Evolutionary conservation across 768 basidiomycete species (phyloP).

Genomic region (Rhizopogon rudus): DNA sequence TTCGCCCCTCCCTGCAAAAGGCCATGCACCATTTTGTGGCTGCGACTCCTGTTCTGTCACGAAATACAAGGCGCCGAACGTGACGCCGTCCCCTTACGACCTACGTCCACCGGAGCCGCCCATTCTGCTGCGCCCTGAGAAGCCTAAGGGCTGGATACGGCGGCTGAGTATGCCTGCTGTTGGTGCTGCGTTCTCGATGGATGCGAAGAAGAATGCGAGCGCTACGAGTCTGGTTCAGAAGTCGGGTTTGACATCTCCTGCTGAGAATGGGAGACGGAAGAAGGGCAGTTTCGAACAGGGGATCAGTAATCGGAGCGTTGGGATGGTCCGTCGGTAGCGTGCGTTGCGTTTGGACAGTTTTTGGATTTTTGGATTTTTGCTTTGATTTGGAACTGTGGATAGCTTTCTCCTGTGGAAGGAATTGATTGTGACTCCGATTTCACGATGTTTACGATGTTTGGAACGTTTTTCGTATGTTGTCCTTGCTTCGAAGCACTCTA

Average conservation of each 20-base stretch:
- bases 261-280: slow-evolving; percentile 46
- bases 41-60: slow-evolving; percentile 58
- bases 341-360: background rate
- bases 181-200: slow-evolving; percentile 55
- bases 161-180: slow-evolving; percentile 71
- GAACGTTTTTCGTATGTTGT: too few species aligned
- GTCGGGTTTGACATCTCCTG: slow-evolving; percentile 24
- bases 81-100: slow-evolving; percentile 24
- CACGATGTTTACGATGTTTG: too few species aligned
- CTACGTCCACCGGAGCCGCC: slow-evolving; percentile 40
- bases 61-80: slow-evolving; percentile 42
- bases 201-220: slow-evolving; percentile 51
- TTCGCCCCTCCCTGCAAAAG: slow-evolving; percentile 20
- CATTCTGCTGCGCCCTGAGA: slow-evolving; percentile 44
- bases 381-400: background rate
- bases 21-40: slow-evolving; percentile 62
- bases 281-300: slow-evolving; percentile 31
- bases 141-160: slow-evolving; percentile 70
- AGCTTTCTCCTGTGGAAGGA: too few species aligned
- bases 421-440: too few species aligned
- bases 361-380: background rate
- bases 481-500: too few species aligned
- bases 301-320: slow-evolving; percentile 46
- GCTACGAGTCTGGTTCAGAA: slow-evolving; percentile 28
- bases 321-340: slow-evolving; percentile 42